Percentiles rank a stretch among this genome's conserved stretches.
Conservation (phyloP, 352 stramenopile species). For the Globisporangium iwayamae region DNA sequence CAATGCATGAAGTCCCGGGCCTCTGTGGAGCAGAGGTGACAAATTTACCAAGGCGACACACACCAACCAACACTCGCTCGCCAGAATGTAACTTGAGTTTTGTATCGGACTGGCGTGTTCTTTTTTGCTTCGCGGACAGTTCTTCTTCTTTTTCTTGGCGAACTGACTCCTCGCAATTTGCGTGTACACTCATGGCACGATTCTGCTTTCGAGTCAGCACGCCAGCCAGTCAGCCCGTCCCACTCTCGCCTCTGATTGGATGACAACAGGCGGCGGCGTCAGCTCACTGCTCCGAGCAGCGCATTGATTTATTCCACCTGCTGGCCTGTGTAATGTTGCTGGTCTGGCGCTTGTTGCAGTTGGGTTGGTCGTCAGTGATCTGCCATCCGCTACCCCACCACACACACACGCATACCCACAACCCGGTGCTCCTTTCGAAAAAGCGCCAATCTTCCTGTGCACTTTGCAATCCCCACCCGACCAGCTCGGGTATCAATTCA, state of each 20-base stretch:
- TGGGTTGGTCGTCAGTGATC: neutral
- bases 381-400: neutral
- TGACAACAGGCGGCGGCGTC: neutral
- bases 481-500: neutral
- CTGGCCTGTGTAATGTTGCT: neutral
- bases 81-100: neutral
- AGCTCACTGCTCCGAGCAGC: neutral
- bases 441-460: no score
- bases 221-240: neutral
- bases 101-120: neutral
- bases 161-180: constrained; percentile 3
- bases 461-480: constrained; percentile 3
- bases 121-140: neutral
- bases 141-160: neutral
- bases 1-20: no score
- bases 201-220: constrained; percentile 8
- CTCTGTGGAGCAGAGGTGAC: no score
- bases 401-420: neutral
- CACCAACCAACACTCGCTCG: neutral
- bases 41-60: neutral
- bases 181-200: neutral
- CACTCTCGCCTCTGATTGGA: neutral
- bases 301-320: neutral
- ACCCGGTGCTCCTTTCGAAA: neutral
- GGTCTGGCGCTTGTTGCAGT: neutral